Evolutionary conservation across 257 asterid species (phyloP), one percentile per base, ranked within the genome.

Genomic region (Penstemon davidsonii): DNA sequence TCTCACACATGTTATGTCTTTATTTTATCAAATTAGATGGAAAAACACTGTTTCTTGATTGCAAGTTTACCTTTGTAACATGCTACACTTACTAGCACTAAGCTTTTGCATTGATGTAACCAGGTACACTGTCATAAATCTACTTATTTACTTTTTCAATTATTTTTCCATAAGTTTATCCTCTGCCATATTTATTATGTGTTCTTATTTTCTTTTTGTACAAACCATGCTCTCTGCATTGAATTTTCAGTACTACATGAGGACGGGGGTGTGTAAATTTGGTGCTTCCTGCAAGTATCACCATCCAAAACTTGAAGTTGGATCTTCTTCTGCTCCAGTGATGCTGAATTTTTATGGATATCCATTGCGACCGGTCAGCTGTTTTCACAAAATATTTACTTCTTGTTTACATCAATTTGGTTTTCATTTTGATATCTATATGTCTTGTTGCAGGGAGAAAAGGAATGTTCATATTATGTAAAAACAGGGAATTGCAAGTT

Each of bases 261-360:
- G 86, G 75, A 91, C 96, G 25, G 95, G 99, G 69, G 83, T 71
- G 83, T 94, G 99, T 81, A 91, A 88, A 81, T 94, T 78, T 75
- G 99, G 99, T 74, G 75, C 86, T 52, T 90, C 97, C 76, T 93
- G 99, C 92, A 93, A 90, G 79, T 93, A 88, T 69, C 84, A 93
- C 82, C 99, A 93, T 76, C 99, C 99, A 65, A 91, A 88, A 76
- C 90, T 79, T 54, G 96, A 91, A 78, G 76, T 79, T 70, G 96
- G 92, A 68, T 78, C 95, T 71, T 79, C 91, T 18, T 74, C 80
- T 25, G 33, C 33, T 36, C 86, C 86, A 1, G 83, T 85, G 72
- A 59, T 83, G 43, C 83, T 84, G 58, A 94, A 88, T 62, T 51
- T 84, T 49, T 80, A 72, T 55, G 99, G 99, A 73, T 91, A 83